Conservation (phyloP, 148 eudicot genomes). For the Salicornia ramosissima region DNA sequence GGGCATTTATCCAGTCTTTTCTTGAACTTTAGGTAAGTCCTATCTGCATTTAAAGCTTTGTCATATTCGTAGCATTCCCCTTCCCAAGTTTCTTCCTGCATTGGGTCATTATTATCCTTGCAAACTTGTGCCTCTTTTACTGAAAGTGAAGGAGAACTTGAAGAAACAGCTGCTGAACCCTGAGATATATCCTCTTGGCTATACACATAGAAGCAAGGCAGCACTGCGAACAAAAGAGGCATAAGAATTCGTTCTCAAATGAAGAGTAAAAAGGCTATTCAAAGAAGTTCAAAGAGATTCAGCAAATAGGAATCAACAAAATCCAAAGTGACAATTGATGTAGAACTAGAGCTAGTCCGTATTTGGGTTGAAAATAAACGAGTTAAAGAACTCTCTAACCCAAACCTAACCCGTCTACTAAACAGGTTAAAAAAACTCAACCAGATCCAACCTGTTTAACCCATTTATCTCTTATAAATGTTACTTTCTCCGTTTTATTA, state of each 20-base stretch:
- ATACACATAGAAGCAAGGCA: constrained; percentile 80
- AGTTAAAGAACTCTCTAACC: too few relatives aligned
- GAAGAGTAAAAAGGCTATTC: background rate
- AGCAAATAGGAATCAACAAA: background rate
- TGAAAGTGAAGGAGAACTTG: constrained; percentile 34
- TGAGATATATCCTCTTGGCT: constrained; percentile 49
- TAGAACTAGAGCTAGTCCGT: too few relatives aligned
- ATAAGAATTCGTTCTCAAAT: background rate
- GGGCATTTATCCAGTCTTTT: constrained; percentile 73
- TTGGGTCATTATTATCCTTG: constrained; percentile 30
- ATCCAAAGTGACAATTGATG: background rate
- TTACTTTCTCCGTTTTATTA: too few relatives aligned
- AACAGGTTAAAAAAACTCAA: too few relatives aligned
- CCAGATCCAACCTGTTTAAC: too few relatives aligned
- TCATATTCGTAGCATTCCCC: constrained; percentile 82
- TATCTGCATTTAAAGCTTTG: constrained; percentile 67
- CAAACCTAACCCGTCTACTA: too few relatives aligned
- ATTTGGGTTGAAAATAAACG: too few relatives aligned
- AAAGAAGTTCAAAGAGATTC: background rate
- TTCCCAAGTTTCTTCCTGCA: constrained; percentile 65
- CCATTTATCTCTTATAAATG: too few relatives aligned
- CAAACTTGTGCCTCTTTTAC: constrained; percentile 34
- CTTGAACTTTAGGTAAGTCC: constrained; percentile 93
- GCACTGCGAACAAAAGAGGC: constrained; percentile 45
- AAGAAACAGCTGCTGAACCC: constrained; percentile 30